Conservation (phyloP, 179 eudicot species). For the Amaranthus tricolor region DNA sequence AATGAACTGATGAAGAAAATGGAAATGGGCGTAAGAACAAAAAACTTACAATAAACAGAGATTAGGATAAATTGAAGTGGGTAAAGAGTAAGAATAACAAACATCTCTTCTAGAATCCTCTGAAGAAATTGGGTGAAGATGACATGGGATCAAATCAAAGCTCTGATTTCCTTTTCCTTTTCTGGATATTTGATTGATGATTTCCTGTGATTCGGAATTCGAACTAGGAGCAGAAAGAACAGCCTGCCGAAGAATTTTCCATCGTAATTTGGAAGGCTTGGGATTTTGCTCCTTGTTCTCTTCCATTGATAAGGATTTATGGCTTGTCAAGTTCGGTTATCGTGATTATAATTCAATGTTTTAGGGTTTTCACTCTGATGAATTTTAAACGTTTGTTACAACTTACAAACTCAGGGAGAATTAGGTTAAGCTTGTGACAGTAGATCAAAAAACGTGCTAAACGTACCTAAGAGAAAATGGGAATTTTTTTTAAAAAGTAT, state of each 20-base stretch:
- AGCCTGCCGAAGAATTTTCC: constrained; percentile 70
- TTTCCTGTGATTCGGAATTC: constrained; percentile 32
- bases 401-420: too few relatives aligned
- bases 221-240: constrained; percentile 37
- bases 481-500: too few relatives aligned
- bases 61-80: constrained; percentile 32
- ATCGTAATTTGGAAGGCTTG: constrained; percentile 52
- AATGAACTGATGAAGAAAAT: background rate
- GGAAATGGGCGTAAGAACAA: background rate
- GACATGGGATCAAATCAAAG: constrained; percentile 66
- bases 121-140: constrained; percentile 16
- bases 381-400: too few relatives aligned
- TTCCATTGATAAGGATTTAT: constrained; percentile 6
- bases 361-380: background rate
- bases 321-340: background rate
- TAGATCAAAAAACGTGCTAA: too few relatives aligned
- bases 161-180: constrained; percentile 45
- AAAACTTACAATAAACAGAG: constrained; percentile 52
- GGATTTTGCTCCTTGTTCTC: constrained; percentile 2
- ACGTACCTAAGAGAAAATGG: too few relatives aligned
- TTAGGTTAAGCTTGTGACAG: too few relatives aligned
- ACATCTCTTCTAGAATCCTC: constrained; percentile 35
- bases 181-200: constrained; percentile 52
- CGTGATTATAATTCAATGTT: too few relatives aligned
- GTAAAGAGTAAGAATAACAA: constrained; percentile 59